A percentile compares a stretch with the other conserved stretches of the same genome.
These are phyloP conservation scores for Bruguiera gymnorhiza DNA, from an alignment of 345 rosid genomes.

Conservation along the genomic window DNA sequence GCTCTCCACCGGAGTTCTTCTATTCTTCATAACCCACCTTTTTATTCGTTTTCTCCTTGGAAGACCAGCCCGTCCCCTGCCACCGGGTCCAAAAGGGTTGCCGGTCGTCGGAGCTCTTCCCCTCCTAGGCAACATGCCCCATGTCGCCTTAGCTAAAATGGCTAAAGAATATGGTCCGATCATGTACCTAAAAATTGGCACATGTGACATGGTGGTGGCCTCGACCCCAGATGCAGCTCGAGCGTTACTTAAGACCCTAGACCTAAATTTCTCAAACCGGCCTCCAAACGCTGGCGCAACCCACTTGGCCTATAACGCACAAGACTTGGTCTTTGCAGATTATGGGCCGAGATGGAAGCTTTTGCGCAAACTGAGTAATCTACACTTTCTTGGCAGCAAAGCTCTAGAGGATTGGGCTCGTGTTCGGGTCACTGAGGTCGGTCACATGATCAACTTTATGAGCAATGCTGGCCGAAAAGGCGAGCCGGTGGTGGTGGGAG, in stretches of 20 bases:
- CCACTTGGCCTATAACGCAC: conserved; percentile 49
- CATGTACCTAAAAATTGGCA: conserved; percentile 53
- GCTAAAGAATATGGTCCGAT: conserved; percentile 53
- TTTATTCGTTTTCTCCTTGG: conserved; percentile 14
- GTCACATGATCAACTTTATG: conserved; percentile 51
- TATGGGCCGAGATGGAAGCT: conserved; percentile 57
- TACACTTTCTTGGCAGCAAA: conserved; percentile 60
- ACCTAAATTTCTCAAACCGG: conserved; percentile 54
- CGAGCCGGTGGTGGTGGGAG: conserved; percentile 40
- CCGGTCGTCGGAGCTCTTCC: conserved; percentile 58
- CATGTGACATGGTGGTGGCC: conserved; percentile 49
- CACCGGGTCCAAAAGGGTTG: conserved; percentile 57
- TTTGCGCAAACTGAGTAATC: conserved; percentile 51
- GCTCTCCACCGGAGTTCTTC: conserved; percentile 11
- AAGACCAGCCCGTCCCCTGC: conserved; percentile 21
- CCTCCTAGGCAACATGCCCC: conserved; percentile 54
- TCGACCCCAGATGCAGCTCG: conserved; percentile 52
- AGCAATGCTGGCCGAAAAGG: conserved; percentile 22
- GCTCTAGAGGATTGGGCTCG: conserved; percentile 49
- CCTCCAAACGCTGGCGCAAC: conserved; percentile 51
- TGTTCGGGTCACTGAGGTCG: conserved; percentile 33
- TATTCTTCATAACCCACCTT: conserved; percentile 30
- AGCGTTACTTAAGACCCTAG: conserved; percentile 54
- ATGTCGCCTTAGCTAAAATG: conserved; percentile 43
- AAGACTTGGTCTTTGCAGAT: conserved; percentile 61